Evolutionary conservation across 208 protist species (phyloP).

Genomic region (Acanthamoeba rhysodes): DNA sequence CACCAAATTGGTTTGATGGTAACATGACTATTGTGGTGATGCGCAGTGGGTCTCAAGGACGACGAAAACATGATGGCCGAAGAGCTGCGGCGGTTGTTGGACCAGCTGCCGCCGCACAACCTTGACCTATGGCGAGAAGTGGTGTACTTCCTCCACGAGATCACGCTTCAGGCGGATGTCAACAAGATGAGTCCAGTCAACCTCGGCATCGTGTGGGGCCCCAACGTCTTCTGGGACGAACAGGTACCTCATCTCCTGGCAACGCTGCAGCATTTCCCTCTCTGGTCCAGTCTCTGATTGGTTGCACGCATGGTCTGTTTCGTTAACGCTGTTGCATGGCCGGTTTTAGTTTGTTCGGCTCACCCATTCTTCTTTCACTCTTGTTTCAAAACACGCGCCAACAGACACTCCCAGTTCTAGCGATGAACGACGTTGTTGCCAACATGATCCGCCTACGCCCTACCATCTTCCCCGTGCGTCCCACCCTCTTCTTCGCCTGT

Average conservation of each 20-base stretch:
- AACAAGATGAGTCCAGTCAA: conserved; percentile 28
- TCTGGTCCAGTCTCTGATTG: no score
- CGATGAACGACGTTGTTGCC: conserved; percentile 26
- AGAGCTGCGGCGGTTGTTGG: background rate
- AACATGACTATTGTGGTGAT: background rate
- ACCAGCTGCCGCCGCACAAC: background rate
- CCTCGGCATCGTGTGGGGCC: conserved; percentile 23
- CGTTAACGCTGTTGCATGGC: background rate
- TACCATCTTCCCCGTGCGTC: background rate
- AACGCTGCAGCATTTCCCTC: no score
- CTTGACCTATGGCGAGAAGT: background rate
- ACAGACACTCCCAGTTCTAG: background rate
- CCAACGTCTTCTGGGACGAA: conserved; percentile 44
- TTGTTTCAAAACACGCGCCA: no score
- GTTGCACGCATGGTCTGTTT: background rate
- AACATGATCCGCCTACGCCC: conserved; percentile 22
- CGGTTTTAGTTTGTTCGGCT: background rate
- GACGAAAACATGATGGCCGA: conserved; percentile 30
- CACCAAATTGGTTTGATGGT: no score
- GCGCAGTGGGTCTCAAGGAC: background rate
- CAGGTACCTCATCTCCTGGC: background rate
- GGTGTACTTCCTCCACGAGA: background rate
- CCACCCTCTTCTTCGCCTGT: background rate
- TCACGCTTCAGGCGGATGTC: background rate
- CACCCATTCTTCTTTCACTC: no score